Evolutionary conservation across 2,329 filamentous ascomycete genomes (phyloP).

Genomic region (Pseudogymnoascus sp.): DNA sequence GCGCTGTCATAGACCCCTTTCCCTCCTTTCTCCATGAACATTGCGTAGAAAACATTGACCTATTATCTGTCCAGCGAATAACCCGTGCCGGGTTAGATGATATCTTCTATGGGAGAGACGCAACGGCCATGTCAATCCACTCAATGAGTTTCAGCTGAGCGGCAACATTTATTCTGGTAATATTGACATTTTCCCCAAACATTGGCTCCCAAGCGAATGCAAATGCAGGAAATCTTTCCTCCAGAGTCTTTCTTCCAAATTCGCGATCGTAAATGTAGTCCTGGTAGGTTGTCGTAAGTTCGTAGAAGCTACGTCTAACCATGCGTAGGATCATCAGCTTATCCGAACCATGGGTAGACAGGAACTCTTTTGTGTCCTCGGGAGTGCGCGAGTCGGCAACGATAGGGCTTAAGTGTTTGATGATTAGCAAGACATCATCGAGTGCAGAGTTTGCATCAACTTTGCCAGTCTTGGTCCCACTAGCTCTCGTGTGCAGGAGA

Average conservation of each 20-base stretch:
- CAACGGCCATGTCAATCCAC: background rate
- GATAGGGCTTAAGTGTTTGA: background rate
- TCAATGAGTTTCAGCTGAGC: background rate
- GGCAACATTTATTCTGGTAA: background rate
- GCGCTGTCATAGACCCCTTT: background rate
- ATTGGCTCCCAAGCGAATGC: too few species aligned
- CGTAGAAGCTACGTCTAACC: too few species aligned
- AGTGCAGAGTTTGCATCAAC: background rate
- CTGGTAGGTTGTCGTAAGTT: too few species aligned
- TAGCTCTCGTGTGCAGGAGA: too few species aligned
- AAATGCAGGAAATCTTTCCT: too few species aligned
- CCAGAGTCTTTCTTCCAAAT: too few species aligned
- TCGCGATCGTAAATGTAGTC: too few species aligned
- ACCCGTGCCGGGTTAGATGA: background rate
- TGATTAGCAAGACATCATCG: background rate
- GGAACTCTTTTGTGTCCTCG: too few species aligned
- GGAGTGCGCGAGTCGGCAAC: too few species aligned
- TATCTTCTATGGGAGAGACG: background rate
- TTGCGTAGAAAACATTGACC: background rate
- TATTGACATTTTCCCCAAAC: background rate
- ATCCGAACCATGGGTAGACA: too few species aligned
- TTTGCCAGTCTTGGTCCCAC: too few species aligned
- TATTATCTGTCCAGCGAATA: background rate
- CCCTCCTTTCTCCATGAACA: background rate
- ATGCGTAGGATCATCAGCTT: too few species aligned